Conservation (phyloP, 2,329 filamentous ascomycete species). For the Dactylonectria estremocensis region DNA sequence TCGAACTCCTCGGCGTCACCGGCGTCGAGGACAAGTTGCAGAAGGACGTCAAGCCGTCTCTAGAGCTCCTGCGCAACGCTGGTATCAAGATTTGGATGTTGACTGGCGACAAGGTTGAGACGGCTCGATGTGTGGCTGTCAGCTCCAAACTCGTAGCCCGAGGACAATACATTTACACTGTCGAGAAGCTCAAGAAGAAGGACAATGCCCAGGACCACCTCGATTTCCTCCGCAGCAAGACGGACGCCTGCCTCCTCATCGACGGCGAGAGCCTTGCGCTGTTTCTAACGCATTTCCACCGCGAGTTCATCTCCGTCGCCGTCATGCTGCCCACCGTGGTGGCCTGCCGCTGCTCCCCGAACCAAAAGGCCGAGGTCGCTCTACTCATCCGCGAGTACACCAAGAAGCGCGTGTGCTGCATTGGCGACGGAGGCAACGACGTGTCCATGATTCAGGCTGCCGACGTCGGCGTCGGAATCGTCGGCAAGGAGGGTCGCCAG, state of each 20-base stretch:
- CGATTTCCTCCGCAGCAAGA: constrained; percentile 89
- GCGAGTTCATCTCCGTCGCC: constrained; percentile 89
- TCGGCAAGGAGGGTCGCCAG: constrained; percentile 97
- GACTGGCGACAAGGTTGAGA: constrained; percentile 98
- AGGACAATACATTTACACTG: constrained; percentile 96
- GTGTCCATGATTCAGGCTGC: constrained; percentile 99
- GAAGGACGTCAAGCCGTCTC: constrained; percentile 92
- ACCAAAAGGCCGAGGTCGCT: constrained; percentile 96
- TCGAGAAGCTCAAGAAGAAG: constrained; percentile 87
- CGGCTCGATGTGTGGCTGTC: constrained; percentile 94
- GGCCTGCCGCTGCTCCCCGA: constrained; percentile 96
- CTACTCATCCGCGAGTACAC: constrained; percentile 91
- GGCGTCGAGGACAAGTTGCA: constrained; percentile 98
- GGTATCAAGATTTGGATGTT: constrained; percentile 99
- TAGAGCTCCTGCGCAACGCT: constrained; percentile 95
- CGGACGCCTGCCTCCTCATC: constrained; percentile 89
- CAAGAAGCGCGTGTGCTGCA: constrained; percentile 96
- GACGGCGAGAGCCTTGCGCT: constrained; percentile 92
- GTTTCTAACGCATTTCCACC: constrained; percentile 85
- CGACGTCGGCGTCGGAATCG: constrained; percentile 97
- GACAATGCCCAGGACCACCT: constrained; percentile 90
- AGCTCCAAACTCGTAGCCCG: constrained; percentile 94
- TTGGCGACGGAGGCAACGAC: constrained; percentile 98
- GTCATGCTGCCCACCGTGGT: constrained; percentile 93
- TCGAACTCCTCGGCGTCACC: constrained; percentile 96